Conservation (phyloP, 2,329 filamentous ascomycete species). For the Aspergillus versicolor region DNA sequence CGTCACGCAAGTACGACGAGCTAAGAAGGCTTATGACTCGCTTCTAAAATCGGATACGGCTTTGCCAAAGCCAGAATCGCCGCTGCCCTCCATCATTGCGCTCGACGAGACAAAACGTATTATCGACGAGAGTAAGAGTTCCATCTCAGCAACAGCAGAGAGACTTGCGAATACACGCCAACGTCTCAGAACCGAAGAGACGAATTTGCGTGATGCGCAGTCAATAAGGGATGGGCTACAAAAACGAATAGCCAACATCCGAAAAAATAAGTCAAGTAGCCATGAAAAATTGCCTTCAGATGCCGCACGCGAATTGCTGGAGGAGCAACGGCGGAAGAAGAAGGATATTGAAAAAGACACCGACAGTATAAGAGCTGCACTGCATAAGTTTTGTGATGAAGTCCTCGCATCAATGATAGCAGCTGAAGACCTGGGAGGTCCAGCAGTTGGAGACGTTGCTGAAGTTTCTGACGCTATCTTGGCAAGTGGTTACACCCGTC, state of each 20-base stretch:
- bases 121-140: constrained; percentile 62
- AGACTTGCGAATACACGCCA: constrained; percentile 40
- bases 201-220: constrained; percentile 48
- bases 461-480: constrained; percentile 59
- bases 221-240: constrained; percentile 50
- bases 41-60: constrained; percentile 63
- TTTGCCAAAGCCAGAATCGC: constrained; percentile 65
- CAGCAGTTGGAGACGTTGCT: constrained; percentile 73
- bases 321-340: constrained; percentile 60
- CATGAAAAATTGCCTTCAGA: constrained; percentile 61
- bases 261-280: constrained; percentile 56
- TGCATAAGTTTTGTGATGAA: constrained; percentile 70
- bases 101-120: constrained; percentile 66
- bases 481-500: constrained; percentile 54
- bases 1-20: constrained; percentile 48
- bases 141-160: constrained; percentile 49
- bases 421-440: constrained; percentile 79
- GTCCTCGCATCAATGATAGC: constrained; percentile 74
- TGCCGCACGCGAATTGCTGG: constrained; percentile 62
- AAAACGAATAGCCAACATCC: constrained; percentile 60
- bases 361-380: constrained; percentile 58
- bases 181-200: constrained; percentile 46
- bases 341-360: constrained; percentile 62
- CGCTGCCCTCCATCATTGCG: constrained; percentile 70
- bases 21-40: constrained; percentile 66